Percentiles rank a stretch among this genome's conserved stretches.
phyloP scores from a whole-genome alignment of 2,329 filamentous ascomycete genomes.

The Epichloe amarillans region DNA sequence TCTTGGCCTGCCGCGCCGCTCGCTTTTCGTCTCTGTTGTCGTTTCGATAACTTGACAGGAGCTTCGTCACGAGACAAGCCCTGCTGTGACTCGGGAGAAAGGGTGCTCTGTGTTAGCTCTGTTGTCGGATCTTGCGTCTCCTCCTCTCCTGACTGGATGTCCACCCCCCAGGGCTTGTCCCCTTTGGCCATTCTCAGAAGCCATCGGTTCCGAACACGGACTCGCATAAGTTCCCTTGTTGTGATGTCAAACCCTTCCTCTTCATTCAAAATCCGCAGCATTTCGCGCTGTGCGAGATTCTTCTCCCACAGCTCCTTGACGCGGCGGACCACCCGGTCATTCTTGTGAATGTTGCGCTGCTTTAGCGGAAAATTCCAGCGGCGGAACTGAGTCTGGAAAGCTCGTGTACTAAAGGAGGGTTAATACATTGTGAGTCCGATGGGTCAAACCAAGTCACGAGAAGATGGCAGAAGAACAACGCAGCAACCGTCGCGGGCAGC shows the following conservation, averaged over 20 bases:
- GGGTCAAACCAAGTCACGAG: neutral
- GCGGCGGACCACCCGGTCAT: conserved; percentile 50
- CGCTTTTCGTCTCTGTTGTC: conserved; percentile 55
- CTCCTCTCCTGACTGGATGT: conserved; percentile 7
- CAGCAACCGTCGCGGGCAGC: neutral
- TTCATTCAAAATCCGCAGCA: conserved; percentile 54
- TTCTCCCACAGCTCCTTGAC: conserved; percentile 67
- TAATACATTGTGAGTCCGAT: neutral
- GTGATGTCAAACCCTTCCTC: conserved; percentile 62
- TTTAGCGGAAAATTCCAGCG: conserved; percentile 69
- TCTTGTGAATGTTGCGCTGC: conserved; percentile 58
- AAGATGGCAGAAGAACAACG: neutral
- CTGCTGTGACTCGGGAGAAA: neutral
- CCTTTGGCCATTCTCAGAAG: conserved; percentile 48
- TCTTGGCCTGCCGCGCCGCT: conserved; percentile 46
- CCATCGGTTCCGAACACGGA: conserved; percentile 57
- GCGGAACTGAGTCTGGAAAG: conserved; percentile 63
- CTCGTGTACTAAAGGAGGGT: conserved; percentile 47
- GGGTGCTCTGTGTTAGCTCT: neutral
- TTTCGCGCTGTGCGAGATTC: conserved; percentile 60
- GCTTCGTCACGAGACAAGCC: neutral
- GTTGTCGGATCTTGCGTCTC: neutral
- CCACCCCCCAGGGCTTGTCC: conserved; percentile 1
- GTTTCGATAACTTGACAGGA: conserved; percentile 13
- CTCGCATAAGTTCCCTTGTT: conserved; percentile 54